These are phyloP conservation scores for Achaetomium macrosporum DNA, from an alignment of 2,329 filamentous ascomycete genomes.

Conservation along the genomic window DNA sequence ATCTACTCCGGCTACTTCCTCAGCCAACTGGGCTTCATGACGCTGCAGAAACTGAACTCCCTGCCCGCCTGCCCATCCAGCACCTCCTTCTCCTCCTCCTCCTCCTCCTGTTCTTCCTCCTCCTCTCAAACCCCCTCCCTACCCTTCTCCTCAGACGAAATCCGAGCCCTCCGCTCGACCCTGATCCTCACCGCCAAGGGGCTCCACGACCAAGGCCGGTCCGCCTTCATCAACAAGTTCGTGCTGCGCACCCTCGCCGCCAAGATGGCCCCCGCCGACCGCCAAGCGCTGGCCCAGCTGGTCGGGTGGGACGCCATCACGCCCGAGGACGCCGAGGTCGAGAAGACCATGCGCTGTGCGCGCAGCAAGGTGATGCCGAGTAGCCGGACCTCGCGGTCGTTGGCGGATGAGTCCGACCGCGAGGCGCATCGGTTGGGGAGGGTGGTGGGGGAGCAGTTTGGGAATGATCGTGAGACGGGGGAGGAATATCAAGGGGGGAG, in stretches of 20 bases:
- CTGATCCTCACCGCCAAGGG: conserved; percentile 11
- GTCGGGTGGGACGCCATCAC: background rate
- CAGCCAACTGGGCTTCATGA: conserved; percentile 21
- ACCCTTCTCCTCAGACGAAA: background rate
- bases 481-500: no score
- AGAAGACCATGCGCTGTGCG: no score
- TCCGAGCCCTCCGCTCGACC: conserved; percentile 8
- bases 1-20: conserved; percentile 20
- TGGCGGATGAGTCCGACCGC: no score
- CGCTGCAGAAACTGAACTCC: conserved; percentile 19
- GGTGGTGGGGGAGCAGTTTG: no score
- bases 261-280: background rate
- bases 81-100: background rate
- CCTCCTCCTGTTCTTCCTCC: background rate
- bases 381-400: no score
- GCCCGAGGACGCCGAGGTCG: no score
- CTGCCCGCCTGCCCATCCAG: background rate
- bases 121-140: background rate
- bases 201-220: conserved; percentile 11
- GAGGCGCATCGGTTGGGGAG: no score
- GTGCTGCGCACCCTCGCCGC: background rate
- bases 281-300: background rate
- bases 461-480: no score
- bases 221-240: conserved; percentile 15
- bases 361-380: no score